phyloP scores from a whole-genome alignment of 192 early-diverging fungal genomes.

The Chytriomyces sp. region DNA sequence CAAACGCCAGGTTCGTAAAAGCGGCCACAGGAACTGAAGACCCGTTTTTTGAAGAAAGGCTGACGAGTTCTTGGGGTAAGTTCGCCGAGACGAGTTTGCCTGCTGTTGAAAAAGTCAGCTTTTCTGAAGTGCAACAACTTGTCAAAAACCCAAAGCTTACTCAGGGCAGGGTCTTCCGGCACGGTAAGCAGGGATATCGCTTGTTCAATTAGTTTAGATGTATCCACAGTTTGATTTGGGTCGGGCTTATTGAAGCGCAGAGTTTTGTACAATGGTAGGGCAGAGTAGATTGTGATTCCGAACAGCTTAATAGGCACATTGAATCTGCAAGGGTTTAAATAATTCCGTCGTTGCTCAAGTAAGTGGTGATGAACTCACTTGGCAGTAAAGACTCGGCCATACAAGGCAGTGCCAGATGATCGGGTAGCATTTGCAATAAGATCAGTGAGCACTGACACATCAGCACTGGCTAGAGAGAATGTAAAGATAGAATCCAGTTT shows the following conservation, averaged over 20 bases:
- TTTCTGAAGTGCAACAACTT: neutral
- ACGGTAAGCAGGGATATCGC: slow-evolving; percentile 31
- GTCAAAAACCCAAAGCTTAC: slow-evolving; percentile 28
- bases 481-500: slow-evolving; percentile 25
- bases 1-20: slow-evolving; percentile 27
- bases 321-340: neutral
- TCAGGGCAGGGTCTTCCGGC: slow-evolving; percentile 25
- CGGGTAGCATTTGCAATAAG: neutral
- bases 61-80: slow-evolving; percentile 4
- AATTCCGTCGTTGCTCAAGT: neutral
- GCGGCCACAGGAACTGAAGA: slow-evolving; percentile 8
- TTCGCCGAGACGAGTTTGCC: neutral
- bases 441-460: slow-evolving; percentile 7
- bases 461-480: slow-evolving; percentile 25
- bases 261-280: slow-evolving; percentile 40
- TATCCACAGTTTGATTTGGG: slow-evolving; percentile 24
- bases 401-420: neutral
- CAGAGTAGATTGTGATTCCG: slow-evolving; percentile 48
- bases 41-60: slow-evolving; percentile 21
- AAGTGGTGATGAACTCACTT: slow-evolving; percentile 3
- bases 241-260: slow-evolving; percentile 31
- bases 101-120: slow-evolving; percentile 30
- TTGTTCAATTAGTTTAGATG: slow-evolving; percentile 15
- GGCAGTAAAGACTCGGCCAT: slow-evolving; percentile 26
- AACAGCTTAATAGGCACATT: slow-evolving; percentile 38